Conservation (phyloP, 495 filamentous ascomycete species). For the Podospora tetraspora region DNA sequence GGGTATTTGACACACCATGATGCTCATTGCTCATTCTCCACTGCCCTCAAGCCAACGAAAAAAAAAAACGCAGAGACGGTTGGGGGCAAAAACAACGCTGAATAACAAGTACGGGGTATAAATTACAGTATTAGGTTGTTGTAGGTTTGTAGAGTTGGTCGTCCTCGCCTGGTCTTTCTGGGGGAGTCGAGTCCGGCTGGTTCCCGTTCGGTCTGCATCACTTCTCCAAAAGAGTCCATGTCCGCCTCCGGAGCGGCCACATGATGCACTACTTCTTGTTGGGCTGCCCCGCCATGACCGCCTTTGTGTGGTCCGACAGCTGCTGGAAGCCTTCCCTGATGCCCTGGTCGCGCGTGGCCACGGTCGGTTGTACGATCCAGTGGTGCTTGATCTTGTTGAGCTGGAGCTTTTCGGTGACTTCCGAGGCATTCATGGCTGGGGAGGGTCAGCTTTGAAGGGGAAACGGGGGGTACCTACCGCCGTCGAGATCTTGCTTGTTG, state of each 20-base stretch:
- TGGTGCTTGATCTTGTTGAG: slow-evolving; percentile 80
- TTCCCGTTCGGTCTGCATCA: too few relatives aligned
- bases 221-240: not conserved
- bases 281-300: slow-evolving; percentile 38
- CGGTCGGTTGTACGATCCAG: slow-evolving; percentile 95
- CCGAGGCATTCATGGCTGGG: slow-evolving; percentile 76
- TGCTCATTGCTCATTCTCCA: not conserved
- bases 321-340: slow-evolving; percentile 89
- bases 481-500: slow-evolving; percentile 91
- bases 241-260: too few relatives aligned
- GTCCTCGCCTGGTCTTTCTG: not conserved
- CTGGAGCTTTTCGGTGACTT: slow-evolving; percentile 80
- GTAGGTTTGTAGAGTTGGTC: not conserved
- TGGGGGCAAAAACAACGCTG: not conserved
- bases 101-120: not conserved
- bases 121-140: not conserved
- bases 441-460: not conserved
- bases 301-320: slow-evolving; percentile 93
- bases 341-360: slow-evolving; percentile 88
- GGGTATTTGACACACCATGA: not conserved
- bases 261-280: slow-evolving; percentile 34
- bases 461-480: slow-evolving; percentile 54
- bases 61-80: not conserved
- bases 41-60: not conserved
- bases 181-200: too few relatives aligned